Conservation (phyloP, 495 filamentous ascomycete species). For the Lasiosphaeria hispida region DNA sequence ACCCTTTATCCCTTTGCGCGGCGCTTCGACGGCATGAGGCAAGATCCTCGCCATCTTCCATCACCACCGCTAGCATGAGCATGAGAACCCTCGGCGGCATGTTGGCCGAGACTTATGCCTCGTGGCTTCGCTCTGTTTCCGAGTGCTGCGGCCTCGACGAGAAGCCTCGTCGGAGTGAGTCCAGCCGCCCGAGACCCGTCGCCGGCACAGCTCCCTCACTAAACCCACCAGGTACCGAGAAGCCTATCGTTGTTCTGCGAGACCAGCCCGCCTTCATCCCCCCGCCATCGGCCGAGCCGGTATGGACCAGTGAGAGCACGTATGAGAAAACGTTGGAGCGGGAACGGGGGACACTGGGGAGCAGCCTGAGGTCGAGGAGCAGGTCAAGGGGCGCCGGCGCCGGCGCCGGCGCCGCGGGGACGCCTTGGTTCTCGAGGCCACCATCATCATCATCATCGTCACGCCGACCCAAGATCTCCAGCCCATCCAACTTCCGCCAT, state of each 20-base stretch:
- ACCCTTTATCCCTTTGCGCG: background rate
- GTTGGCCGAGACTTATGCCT: conserved; percentile 37
- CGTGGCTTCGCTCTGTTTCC: conserved; percentile 41
- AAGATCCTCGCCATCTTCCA: conserved; percentile 10
- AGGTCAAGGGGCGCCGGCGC: conserved; percentile 30
- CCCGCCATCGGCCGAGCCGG: conserved; percentile 33
- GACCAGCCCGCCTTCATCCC: conserved; percentile 41
- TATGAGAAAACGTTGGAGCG: conserved; percentile 27
- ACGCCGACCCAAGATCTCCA: conserved; percentile 45
- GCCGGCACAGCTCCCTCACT: conserved; percentile 1
- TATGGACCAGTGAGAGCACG: conserved; percentile 26
- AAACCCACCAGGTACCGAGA: conserved; percentile 19
- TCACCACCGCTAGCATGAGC: conserved; percentile 18
- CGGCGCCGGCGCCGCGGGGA: conserved; percentile 29
- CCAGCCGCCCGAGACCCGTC: background rate
- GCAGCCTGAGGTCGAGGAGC: conserved; percentile 29
- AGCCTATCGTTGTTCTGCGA: conserved; percentile 33
- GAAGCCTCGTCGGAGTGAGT: conserved; percentile 35
- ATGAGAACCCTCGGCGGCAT: conserved; percentile 42
- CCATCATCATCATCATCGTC: conserved; percentile 33
- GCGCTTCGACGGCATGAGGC: conserved; percentile 16
- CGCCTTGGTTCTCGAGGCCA: conserved; percentile 29
- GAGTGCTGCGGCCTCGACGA: conserved; percentile 42
- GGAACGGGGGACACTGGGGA: conserved; percentile 34
- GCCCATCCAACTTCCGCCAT: conserved; percentile 50